Conservation (phyloP, 805 yeast genomes). For the Pichia californica region DNA sequence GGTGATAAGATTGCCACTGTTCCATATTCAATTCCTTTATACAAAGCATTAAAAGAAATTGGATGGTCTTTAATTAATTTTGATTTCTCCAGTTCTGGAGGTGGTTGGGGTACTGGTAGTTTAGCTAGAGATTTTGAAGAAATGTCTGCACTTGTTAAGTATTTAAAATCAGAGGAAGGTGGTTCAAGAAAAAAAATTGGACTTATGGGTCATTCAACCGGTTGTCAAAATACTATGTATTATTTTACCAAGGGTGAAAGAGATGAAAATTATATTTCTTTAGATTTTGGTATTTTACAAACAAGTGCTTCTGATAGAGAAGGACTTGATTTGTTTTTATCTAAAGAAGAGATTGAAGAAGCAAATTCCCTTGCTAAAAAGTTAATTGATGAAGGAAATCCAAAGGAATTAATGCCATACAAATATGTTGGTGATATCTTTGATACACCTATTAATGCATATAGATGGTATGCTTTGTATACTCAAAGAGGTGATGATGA, state of each 20-base stretch:
- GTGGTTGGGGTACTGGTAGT: constrained; percentile 73
- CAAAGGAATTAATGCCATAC: constrained; percentile 44
- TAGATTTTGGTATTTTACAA: constrained; percentile 62
- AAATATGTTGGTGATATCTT: constrained; percentile 41
- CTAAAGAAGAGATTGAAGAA: constrained; percentile 16
- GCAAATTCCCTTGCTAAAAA: constrained; percentile 28
- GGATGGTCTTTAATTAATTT: constrained; percentile 59
- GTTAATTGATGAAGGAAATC: constrained; percentile 38
- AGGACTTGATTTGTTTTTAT: constrained; percentile 23
- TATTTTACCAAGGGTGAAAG: constrained; percentile 39
- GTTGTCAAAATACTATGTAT: constrained; percentile 70
- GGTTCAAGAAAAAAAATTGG: constrained; percentile 45
- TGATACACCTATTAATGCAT: constrained; percentile 58
- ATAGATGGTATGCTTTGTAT: constrained; percentile 62
- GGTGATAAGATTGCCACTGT: constrained; percentile 64
- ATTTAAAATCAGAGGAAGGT: constrained; percentile 42
- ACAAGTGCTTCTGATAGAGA: constrained; percentile 71
- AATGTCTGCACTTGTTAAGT: constrained; percentile 46
- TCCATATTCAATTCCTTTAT: constrained; percentile 50
- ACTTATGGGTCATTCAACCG: constrained; percentile 80
- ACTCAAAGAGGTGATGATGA: constrained; percentile 69
- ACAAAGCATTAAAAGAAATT: constrained; percentile 31
- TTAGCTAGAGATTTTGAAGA: constrained; percentile 54
- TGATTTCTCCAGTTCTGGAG: constrained; percentile 46
- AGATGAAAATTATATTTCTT: constrained; percentile 5